Base-by-base conservation (phyloP, 192 early-diverging fungal species). In the Geranomyces variabilis region DNA sequence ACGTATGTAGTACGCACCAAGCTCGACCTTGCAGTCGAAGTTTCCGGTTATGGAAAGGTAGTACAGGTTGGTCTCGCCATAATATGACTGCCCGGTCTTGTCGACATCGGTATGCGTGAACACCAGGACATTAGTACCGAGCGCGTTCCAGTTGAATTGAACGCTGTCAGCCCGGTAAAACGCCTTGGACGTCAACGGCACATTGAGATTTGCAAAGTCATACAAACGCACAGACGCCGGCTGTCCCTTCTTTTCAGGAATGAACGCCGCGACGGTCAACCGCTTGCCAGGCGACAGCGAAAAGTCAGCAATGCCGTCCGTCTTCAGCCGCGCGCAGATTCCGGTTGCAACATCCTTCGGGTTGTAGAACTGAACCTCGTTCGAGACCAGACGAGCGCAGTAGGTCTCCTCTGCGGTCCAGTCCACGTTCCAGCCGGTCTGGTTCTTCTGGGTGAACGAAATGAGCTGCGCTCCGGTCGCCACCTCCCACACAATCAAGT, bases 71-170 rank as follows among this genome's bases (percentile, higher is more conserved):
- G 94, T 94, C 76, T 99, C 96, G 69, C 97, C 97, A 76, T 99
- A 99, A 86, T 99, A 99, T 30, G 91, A 93, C 74, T 93, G 90
- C 66, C 93, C 93, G 19, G 95, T 93, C 76, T 90, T 94, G 79
- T 98, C 96, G 44, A 97, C 91, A 41, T 99, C 97, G 34, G 97
- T 97, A 29, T 91, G 91, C 7, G 96, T 93, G 77, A 96, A 87
- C 33, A 97, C 91, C 63, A 98, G 84, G 30, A 98, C 77, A 74
- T 89, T 89, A 48, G 93, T 94, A 0, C 79, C 76, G 12, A 81
- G 84, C 48, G 82, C 79, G 81, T 98, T 97, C 97, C 97, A 99
- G 76, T 91, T 84, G 80, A 97, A 93, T 69, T 93, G 87, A 43
- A 95, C 89, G 51, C 88, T 91, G 71, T 99, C 97, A 7, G 95